Evolutionary conservation across 805 yeast genomes (phyloP), one percentile per base, ranked within the genome.

Genomic region (Lachancea lanzarotensis): DNA sequence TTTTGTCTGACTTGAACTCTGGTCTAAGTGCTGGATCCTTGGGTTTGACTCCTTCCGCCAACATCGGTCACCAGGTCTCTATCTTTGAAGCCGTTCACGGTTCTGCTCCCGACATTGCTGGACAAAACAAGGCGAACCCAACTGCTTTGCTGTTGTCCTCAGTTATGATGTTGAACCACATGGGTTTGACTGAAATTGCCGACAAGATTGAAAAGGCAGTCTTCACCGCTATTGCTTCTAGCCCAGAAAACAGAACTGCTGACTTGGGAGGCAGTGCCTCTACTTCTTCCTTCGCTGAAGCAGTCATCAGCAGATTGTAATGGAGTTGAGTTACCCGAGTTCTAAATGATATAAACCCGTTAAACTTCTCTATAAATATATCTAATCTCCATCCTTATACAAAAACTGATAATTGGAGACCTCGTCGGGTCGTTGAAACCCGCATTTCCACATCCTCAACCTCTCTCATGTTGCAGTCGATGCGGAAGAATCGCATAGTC

Each of bases 1-100:
- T 93, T 72, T 82, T 93, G 84, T 91, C 98, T 53, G 98, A 93
- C 71, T 76, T 93, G 70, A 88, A 95, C 58, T 86, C 96, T 48
- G 98, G 98, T 73, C 77, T 93, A 64, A 60, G 67, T 43, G 95
- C 95, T 56, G 98, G 98, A 68, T 98, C 98, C 66, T 80, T 91
- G 64, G 98, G 98, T 73, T 81, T 93, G 69, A 93, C 98, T 51
- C 98, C 98, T 56, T 88, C 96, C 49, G 98, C 96, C 69, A 93
- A 93, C 81, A 93, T 93, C 90, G 98, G 98, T 76, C 87, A 88
- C 77, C 83, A 86, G 68, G 95, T 91, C 52, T 88, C 97, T 46
- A 91, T 93, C 67, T 93, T 93, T 69, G 98, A 93, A 80, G 98
- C 98, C 54, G 98, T 93, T 64, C 98, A 93, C 71, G 98, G 98